These are phyloP conservation scores for Daedalea quercina DNA, from an alignment of 768 basidiomycete genomes.

Conservation along the genomic window DNA sequence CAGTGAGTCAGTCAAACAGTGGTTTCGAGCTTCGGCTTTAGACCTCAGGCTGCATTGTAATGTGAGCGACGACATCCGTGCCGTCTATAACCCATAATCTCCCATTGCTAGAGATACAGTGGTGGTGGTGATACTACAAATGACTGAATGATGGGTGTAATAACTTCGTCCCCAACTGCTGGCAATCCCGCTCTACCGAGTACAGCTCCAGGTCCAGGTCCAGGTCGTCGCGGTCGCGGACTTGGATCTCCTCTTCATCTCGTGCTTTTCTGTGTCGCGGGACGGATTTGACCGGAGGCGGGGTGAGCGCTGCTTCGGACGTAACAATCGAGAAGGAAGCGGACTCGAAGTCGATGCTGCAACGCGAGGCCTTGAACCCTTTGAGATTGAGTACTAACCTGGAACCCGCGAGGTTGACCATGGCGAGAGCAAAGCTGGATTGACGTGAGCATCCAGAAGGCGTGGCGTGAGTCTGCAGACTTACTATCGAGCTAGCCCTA, in stretches of 20 bases:
- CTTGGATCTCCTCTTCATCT: background rate
- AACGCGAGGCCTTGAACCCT: conserved; percentile 13
- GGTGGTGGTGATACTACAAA: conserved; percentile 1
- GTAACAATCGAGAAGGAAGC: background rate
- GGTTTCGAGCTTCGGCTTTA: too few relatives aligned
- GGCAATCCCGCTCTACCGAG: conserved; percentile 20
- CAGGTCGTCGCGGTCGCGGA: background rate
- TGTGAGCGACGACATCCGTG: background rate
- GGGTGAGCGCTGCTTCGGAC: background rate
- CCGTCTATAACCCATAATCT: background rate
- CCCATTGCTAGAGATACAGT: conserved; percentile 5
- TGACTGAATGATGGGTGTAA: conserved; percentile 1
- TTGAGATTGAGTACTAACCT: conserved; percentile 23
- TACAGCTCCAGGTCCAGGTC: conserved; percentile 20
- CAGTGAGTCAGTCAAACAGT: too few relatives aligned
- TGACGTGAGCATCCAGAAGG: background rate
- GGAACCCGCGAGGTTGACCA: conserved; percentile 22
- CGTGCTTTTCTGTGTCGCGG: background rate
- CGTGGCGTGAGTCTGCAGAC: background rate
- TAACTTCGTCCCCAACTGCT: conserved; percentile 17
- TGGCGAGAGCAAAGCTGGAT: conserved; percentile 20
- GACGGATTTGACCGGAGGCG: background rate
- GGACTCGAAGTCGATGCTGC: conserved; percentile 1
- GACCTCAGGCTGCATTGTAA: too few relatives aligned
- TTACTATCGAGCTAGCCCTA: conserved; percentile 23